Percentiles rank a stretch among this genome's conserved stretches.
These are phyloP conservation scores for Bruguiera sexangula DNA, from an alignment of 345 rosid species.

Conservation along the genomic window DNA sequence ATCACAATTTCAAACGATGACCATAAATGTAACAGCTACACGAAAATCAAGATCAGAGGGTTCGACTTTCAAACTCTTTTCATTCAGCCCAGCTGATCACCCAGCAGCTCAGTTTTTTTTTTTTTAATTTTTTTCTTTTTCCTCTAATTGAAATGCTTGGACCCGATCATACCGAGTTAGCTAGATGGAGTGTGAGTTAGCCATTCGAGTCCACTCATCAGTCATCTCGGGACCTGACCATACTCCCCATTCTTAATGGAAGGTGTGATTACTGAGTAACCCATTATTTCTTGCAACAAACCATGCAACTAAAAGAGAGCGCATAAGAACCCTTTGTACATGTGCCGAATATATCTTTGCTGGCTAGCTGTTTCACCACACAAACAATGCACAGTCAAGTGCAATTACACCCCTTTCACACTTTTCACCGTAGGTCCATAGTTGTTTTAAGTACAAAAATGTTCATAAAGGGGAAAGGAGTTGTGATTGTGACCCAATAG, in stretches of 20 bases:
- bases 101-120: background rate
- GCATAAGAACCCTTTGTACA: background rate
- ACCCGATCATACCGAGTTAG: background rate
- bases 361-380: background rate
- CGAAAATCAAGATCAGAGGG: background rate
- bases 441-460: background rate
- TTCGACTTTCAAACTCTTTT: background rate
- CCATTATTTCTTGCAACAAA: conserved; percentile 16
- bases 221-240: background rate
- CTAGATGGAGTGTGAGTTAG: background rate
- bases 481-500: background rate
- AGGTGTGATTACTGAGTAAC: background rate
- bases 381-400: background rate
- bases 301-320: conserved; percentile 15
- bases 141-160: background rate
- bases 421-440: background rate
- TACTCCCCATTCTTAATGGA: conserved; percentile 13
- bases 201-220: background rate
- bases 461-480: background rate
- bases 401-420: background rate
- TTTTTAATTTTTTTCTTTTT: no score
- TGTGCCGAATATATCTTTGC: background rate
- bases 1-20: background rate
- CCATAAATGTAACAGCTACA: background rate
- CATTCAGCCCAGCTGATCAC: no score